Base-by-base conservation (phyloP, 2,329 filamentous ascomycete species). In the Ceratocystis variospora region DNA sequence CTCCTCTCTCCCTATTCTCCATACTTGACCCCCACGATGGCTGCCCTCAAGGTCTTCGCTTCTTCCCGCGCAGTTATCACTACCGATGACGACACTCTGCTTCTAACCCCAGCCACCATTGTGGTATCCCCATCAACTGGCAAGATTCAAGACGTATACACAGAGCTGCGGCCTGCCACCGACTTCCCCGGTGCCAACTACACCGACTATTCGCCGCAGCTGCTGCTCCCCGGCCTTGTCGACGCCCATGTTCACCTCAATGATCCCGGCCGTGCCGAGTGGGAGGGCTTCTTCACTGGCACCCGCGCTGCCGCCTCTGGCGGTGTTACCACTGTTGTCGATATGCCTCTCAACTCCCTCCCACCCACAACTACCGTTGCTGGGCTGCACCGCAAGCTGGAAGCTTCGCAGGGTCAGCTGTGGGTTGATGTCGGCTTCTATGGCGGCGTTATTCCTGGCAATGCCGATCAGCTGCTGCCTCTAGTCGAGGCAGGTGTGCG, bases 401-500 rank as follows among this genome's bases (percentile, higher is more conserved):
- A 83, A 33, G 94, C 94, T 28, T 90, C 90, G 50, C 77, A 83
- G 68, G 90, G 89, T 44, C 88, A 97, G 77, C 96, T 93, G 77
- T 99, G 93, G 93, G 90, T 97, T 31, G 94, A 97, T 72, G 92
- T 97, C n/a, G 94, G 91, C 37, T 97, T 99, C 76, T 97, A 97
- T 74, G 94, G 94, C 31, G 94, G 94, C 41, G 85, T 97, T 48
- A 86, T 99, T 61, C 94, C 94, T 2, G 94, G 93, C 1, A 99
- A 99, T 73, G 83, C 86, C 2, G 76, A 82, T 10, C 86, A 97
- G 72, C 78, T 99, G 66, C 84, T 89, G 71, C 87, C 86, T 0
- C 80, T 99, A 3, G 88, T 97, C 0, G 82, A 89, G 66, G 88
- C 85, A 50, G 94, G 94, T 65, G 93, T 97, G 10, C 82, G 92